These are phyloP conservation scores for Tylopilus orsonianus DNA, from an alignment of 1,284 basidiomycete species.

Conservation along the genomic window DNA sequence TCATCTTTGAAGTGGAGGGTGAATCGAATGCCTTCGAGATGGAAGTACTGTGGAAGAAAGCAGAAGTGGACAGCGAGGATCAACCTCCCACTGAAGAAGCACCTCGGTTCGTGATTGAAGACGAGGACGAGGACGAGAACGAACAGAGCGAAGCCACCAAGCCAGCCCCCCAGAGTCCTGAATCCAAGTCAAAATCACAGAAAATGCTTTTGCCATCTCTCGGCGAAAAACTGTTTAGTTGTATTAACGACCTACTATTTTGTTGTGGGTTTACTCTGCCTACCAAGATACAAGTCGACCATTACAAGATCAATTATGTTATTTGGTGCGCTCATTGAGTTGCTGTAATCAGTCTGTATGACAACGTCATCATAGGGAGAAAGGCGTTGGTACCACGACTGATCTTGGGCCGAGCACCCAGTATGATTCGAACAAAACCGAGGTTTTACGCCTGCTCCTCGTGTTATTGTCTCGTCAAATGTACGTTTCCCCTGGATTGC, in stretches of 20 bases:
- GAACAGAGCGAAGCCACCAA: slow-evolving; percentile 26
- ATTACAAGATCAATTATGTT: slow-evolving; percentile 84
- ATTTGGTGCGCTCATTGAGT: slow-evolving; percentile 61
- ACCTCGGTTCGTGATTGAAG: slow-evolving; percentile 81
- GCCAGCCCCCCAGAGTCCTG: slow-evolving; percentile 15
- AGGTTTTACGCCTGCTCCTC: slow-evolving; percentile 83
- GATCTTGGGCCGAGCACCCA: slow-evolving; percentile 66
- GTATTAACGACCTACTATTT: slow-evolving; percentile 82
- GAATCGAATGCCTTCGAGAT: slow-evolving; percentile 68
- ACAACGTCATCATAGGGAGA: slow-evolving; percentile 64
- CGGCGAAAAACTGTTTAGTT: slow-evolving; percentile 76
- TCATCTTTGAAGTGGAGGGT: slow-evolving; percentile 81
- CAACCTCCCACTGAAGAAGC: slow-evolving; percentile 29
- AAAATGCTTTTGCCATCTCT: slow-evolving; percentile 67
- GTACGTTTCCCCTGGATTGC: slow-evolving; percentile 69
- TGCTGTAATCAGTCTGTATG: slow-evolving; percentile 8
- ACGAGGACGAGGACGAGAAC: slow-evolving; percentile 60
- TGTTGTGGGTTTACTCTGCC: slow-evolving; percentile 91
- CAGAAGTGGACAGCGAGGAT: slow-evolving; percentile 44
- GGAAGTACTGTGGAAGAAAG: slow-evolving; percentile 72
- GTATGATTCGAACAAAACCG: slow-evolving; percentile 80
- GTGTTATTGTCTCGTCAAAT: slow-evolving; percentile 86
- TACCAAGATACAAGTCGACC: slow-evolving; percentile 71
- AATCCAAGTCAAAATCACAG: slow-evolving; percentile 34
- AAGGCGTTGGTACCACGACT: slow-evolving; percentile 81